Conservation (phyloP, 306 rosid genomes). For the Astragalus glycyphyllos region DNA sequence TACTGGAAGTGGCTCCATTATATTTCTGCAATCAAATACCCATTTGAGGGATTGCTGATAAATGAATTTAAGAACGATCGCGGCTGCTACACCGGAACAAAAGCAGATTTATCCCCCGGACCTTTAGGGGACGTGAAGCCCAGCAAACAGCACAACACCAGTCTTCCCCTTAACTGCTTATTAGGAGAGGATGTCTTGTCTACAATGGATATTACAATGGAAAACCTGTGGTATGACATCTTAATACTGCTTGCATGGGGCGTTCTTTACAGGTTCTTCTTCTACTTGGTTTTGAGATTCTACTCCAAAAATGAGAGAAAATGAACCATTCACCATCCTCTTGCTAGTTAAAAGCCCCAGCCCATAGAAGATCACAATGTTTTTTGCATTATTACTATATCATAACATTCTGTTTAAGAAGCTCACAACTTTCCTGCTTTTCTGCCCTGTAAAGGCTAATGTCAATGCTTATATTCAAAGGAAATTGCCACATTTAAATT, state of each 20-base stretch:
- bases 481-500: background rate
- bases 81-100: conserved; percentile 62
- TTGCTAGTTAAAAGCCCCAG: background rate
- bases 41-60: conserved; percentile 81
- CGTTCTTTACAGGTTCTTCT: conserved; percentile 75
- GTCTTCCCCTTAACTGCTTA: conserved; percentile 44
- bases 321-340: conserved; percentile 40
- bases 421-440: conserved; percentile 26
- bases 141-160: conserved; percentile 51
- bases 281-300: conserved; percentile 88
- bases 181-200: conserved; percentile 72
- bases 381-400: conserved; percentile 8
- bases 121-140: conserved; percentile 60
- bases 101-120: conserved; percentile 65
- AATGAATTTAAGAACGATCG: conserved; percentile 71
- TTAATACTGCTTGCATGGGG: conserved; percentile 88
- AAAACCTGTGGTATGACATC: conserved; percentile 63
- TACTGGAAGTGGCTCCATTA: conserved; percentile 92
- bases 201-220: conserved; percentile 60
- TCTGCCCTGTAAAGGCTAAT: background rate
- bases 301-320: conserved; percentile 90
- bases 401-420: conserved; percentile 21
- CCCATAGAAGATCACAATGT: conserved; percentile 17
- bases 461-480: background rate
- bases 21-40: conserved; percentile 88